A percentile compares a stretch with the other conserved stretches of the same genome.
Evolutionary conservation across 1,139 yeast species (phyloP).

Genomic region (Debaryomyces subglobosus): DNA sequence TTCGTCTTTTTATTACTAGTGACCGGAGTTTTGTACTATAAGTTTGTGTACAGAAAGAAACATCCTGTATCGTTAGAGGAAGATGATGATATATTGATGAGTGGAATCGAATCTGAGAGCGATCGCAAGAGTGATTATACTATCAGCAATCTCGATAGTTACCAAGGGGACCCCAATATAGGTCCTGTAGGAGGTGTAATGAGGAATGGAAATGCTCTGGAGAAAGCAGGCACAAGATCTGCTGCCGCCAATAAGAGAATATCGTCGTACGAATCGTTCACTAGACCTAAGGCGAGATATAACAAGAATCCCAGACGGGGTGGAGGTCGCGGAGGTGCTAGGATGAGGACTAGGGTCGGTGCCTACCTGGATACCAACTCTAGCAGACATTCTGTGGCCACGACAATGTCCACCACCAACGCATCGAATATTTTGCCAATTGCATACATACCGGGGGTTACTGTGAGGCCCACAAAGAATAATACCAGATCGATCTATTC

Average conservation of each 20-base stretch:
- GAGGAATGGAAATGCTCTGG: slow-evolving; percentile 7
- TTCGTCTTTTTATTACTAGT: slow-evolving; percentile 40
- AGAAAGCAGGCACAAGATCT: slow-evolving; percentile 6
- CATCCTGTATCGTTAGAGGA: slow-evolving; percentile 27
- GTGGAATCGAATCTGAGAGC: slow-evolving; percentile 24
- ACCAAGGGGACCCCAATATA: slow-evolving; percentile 8
- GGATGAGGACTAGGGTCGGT: slow-evolving; percentile 14
- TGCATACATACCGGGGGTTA: slow-evolving; percentile 93
- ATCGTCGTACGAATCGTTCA: slow-evolving; percentile 50
- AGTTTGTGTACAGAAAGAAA: slow-evolving; percentile 32
- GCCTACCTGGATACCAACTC: slow-evolving; percentile 30
- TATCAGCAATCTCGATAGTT: slow-evolving; percentile 10
- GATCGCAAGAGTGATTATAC: slow-evolving; percentile 20
- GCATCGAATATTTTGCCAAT: slow-evolving; percentile 92
- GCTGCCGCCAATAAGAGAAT: slow-evolving; percentile 29
- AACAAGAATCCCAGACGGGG: slow-evolving; percentile 15
- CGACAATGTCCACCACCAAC: slow-evolving; percentile 65
- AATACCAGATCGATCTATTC: slow-evolving; percentile 52
- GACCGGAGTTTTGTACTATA: slow-evolving; percentile 38
- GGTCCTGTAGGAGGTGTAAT: slow-evolving; percentile 2
- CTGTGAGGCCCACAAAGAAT: slow-evolving; percentile 58
- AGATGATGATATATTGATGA: slow-evolving; percentile 27
- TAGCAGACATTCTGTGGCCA: slow-evolving; percentile 52
- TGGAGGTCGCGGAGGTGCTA: not conserved
- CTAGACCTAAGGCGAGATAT: slow-evolving; percentile 33